phyloP scores from a whole-genome alignment of 108 stramenopile genomes.

The Discostella pseudostelligera region DNA sequence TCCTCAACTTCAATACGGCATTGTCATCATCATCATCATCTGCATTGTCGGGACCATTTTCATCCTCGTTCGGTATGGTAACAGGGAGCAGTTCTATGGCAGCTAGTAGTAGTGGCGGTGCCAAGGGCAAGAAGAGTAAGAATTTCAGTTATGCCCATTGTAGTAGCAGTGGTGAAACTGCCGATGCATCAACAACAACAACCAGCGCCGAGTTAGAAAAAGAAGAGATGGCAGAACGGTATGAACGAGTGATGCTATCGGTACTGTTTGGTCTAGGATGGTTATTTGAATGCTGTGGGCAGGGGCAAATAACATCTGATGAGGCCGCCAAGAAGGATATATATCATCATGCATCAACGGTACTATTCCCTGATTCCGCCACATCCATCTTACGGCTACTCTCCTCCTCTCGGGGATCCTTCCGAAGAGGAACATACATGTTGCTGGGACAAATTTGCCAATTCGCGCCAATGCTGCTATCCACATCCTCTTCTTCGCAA shows the following conservation, averaged over 20 bases:
- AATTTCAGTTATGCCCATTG: neutral
- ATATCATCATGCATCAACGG: neutral
- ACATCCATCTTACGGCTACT: conserved; percentile 49
- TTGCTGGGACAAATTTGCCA: conserved; percentile 56
- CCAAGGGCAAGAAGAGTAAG: conserved; percentile 10
- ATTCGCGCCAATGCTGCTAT: conserved; percentile 32
- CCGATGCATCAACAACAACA: neutral
- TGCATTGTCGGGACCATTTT: neutral
- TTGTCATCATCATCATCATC: conserved; percentile 3
- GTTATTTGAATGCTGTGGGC: conserved; percentile 21
- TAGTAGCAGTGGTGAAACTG: too few relatives aligned
- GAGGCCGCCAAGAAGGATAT: conserved; percentile 2
- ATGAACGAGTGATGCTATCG: conserved; percentile 62
- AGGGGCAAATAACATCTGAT: neutral
- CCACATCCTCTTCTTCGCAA: conserved; percentile 7
- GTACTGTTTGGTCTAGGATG: conserved; percentile 27
- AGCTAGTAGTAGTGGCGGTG: neutral
- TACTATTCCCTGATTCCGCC: conserved; percentile 14
- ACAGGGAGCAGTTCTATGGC: too few relatives aligned
- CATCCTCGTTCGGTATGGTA: conserved; percentile 8
- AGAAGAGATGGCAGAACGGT: conserved; percentile 74
- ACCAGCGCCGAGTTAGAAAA: conserved; percentile 46
- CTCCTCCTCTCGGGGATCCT: conserved; percentile 43
- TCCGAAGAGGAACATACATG: conserved; percentile 61
- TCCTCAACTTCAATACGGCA: conserved; percentile 15